Base-by-base conservation (phyloP, 768 basidiomycete species). In the Leccinellum albellum region DNA sequence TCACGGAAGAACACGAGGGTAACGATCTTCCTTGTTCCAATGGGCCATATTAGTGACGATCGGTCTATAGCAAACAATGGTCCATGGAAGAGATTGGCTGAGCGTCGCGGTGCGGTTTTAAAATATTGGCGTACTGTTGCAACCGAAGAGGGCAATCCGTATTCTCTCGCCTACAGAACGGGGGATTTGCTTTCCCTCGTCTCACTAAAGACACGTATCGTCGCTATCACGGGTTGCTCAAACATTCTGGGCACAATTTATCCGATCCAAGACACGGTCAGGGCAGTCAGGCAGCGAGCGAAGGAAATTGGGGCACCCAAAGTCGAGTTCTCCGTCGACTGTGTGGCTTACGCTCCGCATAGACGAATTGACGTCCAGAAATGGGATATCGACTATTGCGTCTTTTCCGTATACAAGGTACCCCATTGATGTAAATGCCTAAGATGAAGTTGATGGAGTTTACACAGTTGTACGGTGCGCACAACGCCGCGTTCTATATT, bases 1-100 rank as follows among this genome's bases (percentile, higher is more conserved):
- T 91, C n/a, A 88, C 87, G 0, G 82, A 81, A 1, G 90, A 91
- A 65, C 90, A 93, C 60, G 89, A 93, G 78, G 83, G 88, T 89
- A 26, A 74, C 56, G 3, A 12, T 21, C 23, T n/a, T 53, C 37
- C 23, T 55, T 13, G 20, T 50, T 37, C 33, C 40, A 42, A 33
- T 29, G 3, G 9, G 8, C 14, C 4, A 4, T 14, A 28, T 10
- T 37, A 28, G 44, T 51, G 21, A 45, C 23, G 37, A 50, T 48
- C 37, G 17, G 31, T 8, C 21, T 54, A 4, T 57, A 89, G 89
- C 90, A 2, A 91, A 93, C 61, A 80, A 70, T 14, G 88, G 88
- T 0, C 80, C 85, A 1, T 93, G 89, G 89, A 89, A 88, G 73
- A 82, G 81, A 56, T 78, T 91, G 15, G 88, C 89, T 0, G 74